A percentile compares a stretch with the other conserved stretches of the same genome.
Evolutionary conservation across 2,329 filamentous ascomycete genomes (phyloP).

Genomic region (Pyricularia sp.): DNA sequence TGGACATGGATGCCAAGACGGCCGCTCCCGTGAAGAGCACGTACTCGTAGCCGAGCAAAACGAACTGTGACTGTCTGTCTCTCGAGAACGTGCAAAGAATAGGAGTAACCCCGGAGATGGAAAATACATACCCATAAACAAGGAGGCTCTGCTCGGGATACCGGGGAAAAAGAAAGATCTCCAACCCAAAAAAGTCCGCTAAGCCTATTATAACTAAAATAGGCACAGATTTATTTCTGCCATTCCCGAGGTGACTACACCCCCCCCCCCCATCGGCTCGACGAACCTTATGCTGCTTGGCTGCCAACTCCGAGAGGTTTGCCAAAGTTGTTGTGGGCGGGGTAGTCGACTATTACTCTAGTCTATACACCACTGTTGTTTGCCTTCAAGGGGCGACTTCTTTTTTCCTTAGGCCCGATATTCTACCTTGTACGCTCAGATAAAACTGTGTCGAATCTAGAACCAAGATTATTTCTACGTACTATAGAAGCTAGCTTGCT

Average conservation of each 20-base stretch:
- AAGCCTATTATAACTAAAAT: too few relatives aligned
- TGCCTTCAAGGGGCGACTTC: background rate
- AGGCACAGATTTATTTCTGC: too few relatives aligned
- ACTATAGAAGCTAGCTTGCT: too few relatives aligned
- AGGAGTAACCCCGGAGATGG: background rate
- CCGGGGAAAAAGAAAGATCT: too few relatives aligned
- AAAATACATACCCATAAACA: too few relatives aligned
- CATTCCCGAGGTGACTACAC: background rate
- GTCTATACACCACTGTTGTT: background rate
- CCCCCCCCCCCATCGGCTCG: background rate
- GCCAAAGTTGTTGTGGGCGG: background rate
- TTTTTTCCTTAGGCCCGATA: too few relatives aligned
- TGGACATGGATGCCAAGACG: background rate
- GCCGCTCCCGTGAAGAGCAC: background rate
- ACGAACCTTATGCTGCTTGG: background rate
- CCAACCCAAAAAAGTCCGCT: too few relatives aligned
- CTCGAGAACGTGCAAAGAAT: background rate
- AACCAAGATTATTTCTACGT: too few relatives aligned
- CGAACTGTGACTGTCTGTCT: background rate
- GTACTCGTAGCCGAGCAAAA: background rate
- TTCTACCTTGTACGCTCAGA: too few relatives aligned
- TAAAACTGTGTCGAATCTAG: too few relatives aligned
- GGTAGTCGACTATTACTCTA: background rate
- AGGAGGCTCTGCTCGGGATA: too few relatives aligned
- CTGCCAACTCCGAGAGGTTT: background rate